Conservation (phyloP, 108 stramenopile genomes). For the Cyclotella kingstonii region DNA sequence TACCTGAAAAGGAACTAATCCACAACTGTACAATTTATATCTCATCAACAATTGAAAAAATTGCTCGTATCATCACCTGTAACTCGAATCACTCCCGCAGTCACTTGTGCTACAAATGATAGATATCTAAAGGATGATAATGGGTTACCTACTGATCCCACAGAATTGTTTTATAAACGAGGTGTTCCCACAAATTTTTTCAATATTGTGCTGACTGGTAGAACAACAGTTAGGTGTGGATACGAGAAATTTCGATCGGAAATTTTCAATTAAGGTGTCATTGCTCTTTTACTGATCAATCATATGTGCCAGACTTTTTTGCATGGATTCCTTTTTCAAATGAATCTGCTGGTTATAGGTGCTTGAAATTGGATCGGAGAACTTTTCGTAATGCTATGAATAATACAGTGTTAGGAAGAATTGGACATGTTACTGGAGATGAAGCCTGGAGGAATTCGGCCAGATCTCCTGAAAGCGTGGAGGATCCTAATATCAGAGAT, state of each 20-base stretch:
- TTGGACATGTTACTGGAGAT: constrained; percentile 17
- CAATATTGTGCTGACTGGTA: constrained; percentile 84
- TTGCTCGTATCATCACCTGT: constrained; percentile 69
- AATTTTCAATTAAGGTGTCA: constrained; percentile 81
- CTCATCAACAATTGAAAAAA: constrained; percentile 60
- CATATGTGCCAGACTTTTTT: constrained; percentile 77
- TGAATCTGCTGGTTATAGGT: constrained; percentile 64
- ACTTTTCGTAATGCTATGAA: constrained; percentile 66
- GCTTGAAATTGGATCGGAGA: constrained; percentile 53
- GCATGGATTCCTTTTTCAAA: constrained; percentile 63
- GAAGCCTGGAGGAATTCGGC: too few relatives aligned
- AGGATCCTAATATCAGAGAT: too few relatives aligned
- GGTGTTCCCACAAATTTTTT: constrained; percentile 61
- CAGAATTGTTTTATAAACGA: constrained; percentile 68
- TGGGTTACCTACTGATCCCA: constrained; percentile 47
- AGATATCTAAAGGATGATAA: constrained; percentile 18
- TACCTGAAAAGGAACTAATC: constrained; percentile 73
- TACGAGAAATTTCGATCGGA: constrained; percentile 82
- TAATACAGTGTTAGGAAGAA: constrained; percentile 66
- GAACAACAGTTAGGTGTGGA: constrained; percentile 80
- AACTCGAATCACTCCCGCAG: constrained; percentile 40
- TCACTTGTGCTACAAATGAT: constrained; percentile 25
- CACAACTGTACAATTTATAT: constrained; percentile 54
- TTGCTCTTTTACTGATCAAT: constrained; percentile 64
- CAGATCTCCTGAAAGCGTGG: too few relatives aligned